These are phyloP conservation scores for Dipteronia dyeriana DNA, from an alignment of 345 rosid species.

Conservation along the genomic window DNA sequence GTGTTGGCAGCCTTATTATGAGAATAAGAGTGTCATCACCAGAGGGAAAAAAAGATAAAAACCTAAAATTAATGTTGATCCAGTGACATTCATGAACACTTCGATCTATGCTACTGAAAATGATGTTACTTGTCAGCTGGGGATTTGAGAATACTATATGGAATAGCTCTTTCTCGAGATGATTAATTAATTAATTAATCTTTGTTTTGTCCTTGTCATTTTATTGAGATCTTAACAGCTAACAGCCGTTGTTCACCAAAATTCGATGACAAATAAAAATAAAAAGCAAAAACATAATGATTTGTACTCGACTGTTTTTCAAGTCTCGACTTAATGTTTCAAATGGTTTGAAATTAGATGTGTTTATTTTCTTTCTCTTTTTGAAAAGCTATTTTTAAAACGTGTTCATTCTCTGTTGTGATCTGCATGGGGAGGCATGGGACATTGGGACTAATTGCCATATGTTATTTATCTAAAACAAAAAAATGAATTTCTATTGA, in stretches of 20 bases:
- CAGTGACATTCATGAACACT: slow-evolving; percentile 24
- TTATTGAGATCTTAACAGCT: not conserved
- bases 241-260: not conserved
- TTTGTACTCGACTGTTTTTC: not conserved
- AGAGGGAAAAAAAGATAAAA: slow-evolving; percentile 17
- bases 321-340: not conserved
- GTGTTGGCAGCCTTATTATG: slow-evolving; percentile 23
- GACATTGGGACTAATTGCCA: no score
- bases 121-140: slow-evolving; percentile 30
- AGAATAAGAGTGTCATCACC: slow-evolving; percentile 16
- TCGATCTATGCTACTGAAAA: slow-evolving; percentile 22
- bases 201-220: slow-evolving; percentile 1
- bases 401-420: no score
- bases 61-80: slow-evolving; percentile 37
- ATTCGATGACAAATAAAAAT: slow-evolving; percentile 4
- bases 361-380: no score
- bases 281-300: not conserved
- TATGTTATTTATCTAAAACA: no score
- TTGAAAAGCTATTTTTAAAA: no score
- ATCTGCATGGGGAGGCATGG: no score
- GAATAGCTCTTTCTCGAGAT: not conserved
- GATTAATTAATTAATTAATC: not conserved
- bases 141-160: not conserved
- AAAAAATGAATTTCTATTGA: no score
- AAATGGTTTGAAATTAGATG: not conserved